Conservation (phyloP, 345 rosid species). For the Salix suchowensis region DNA sequence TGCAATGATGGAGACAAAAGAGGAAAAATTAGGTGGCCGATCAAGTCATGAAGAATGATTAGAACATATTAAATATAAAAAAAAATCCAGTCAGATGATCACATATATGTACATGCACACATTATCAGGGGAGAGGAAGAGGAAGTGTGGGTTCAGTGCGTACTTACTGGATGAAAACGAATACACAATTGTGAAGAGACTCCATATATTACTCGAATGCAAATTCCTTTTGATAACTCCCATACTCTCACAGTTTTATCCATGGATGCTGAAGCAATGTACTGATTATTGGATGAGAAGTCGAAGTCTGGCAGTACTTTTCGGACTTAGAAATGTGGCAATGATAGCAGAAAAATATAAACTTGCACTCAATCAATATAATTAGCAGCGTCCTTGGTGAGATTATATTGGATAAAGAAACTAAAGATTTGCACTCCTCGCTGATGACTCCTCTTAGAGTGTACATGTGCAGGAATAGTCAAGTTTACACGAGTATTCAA, state of each 20-base stretch:
- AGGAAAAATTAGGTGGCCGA: conserved; percentile 1
- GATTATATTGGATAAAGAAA: not conserved
- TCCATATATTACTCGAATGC: conserved; percentile 95
- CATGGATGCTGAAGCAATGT: conserved; percentile 82
- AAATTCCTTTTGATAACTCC: conserved; percentile 85
- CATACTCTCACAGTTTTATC: conserved; percentile 98
- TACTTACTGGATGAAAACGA: conserved; percentile 93
- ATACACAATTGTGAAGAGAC: conserved; percentile 79
- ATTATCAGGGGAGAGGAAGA: too few relatives aligned
- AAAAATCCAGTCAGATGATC: not conserved
- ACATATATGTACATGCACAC: not conserved
- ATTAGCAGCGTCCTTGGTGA: not conserved
- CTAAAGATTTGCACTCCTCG: not conserved
- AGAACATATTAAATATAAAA: too few relatives aligned
- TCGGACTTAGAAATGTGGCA: conserved; percentile 16
- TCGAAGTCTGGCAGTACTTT: conserved; percentile 71
- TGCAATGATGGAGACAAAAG: conserved; percentile 30
- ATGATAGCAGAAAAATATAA: conserved; percentile 4
- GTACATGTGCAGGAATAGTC: not conserved
- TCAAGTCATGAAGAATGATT: not conserved
- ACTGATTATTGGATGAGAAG: conserved; percentile 96
- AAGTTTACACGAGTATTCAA: not conserved
- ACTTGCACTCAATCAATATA: not conserved
- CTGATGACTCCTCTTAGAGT: not conserved
- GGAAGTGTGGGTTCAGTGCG: not conserved